phyloP scores from a whole-genome alignment of 441 rosid genomes.

The Adansonia gregorii region DNA sequence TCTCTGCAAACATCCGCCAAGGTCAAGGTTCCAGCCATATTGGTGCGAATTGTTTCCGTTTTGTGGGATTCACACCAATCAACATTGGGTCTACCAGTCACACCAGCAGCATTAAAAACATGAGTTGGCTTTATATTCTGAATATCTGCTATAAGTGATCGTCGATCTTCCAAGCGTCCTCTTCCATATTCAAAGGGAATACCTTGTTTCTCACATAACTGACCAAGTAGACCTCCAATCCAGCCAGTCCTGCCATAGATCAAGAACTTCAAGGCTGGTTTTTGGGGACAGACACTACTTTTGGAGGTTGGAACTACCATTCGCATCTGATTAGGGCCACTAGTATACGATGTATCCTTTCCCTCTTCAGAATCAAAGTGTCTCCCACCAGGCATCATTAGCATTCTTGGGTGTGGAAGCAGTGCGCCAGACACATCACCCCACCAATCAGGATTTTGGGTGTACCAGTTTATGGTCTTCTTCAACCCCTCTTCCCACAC shows the following conservation, averaged over 20 bases:
- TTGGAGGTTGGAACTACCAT: conserved; percentile 70
- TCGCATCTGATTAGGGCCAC: conserved; percentile 56
- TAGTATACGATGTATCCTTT: conserved; percentile 41
- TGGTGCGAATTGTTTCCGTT: conserved; percentile 77
- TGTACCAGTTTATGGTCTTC: conserved; percentile 90
- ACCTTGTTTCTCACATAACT: conserved; percentile 80
- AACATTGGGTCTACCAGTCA: conserved; percentile 93
- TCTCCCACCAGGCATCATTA: conserved; percentile 95
- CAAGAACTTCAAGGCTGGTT: conserved; percentile 70
- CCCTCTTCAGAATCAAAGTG: conserved; percentile 72
- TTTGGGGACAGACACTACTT: conserved; percentile 41
- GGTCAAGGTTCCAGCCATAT: conserved; percentile 85
- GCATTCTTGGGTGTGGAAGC: conserved; percentile 91
- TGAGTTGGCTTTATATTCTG: conserved; percentile 74
- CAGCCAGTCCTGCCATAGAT: conserved; percentile 91
- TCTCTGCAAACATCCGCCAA: conserved; percentile 90
- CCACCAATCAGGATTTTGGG: conserved; percentile 91
- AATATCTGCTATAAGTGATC: conserved; percentile 68
- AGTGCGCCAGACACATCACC: conserved; percentile 91
- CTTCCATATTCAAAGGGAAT: conserved; percentile 76
- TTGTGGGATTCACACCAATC: conserved; percentile 97
- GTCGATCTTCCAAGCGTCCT: conserved; percentile 76
- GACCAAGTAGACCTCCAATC: conserved; percentile 87
- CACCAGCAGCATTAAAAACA: conserved; percentile 91
- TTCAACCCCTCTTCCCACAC: conserved; percentile 84